phyloP scores from a whole-genome alignment of 2,329 filamentous ascomycete genomes.

The Neospermospora avenae region DNA sequence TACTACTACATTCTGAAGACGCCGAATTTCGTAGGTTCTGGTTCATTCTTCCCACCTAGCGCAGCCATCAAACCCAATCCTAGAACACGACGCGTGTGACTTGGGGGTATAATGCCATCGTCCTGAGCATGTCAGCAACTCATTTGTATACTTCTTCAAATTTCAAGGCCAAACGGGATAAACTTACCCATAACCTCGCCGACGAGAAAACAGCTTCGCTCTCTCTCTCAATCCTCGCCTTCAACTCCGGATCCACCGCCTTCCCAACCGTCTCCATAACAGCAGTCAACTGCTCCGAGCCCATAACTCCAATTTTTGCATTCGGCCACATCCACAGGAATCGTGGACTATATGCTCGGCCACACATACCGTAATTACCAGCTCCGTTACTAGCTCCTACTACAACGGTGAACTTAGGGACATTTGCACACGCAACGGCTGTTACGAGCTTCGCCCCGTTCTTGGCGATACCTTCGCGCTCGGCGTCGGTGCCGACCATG shows the following conservation, averaged over 20 bases:
- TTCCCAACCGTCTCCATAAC: constrained; percentile 96
- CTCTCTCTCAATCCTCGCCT: constrained; percentile 82
- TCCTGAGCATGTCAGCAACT: constrained; percentile 45
- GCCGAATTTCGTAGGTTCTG: constrained; percentile 66
- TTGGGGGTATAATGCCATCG: constrained; percentile 75
- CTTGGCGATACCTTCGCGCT: constrained; percentile 94
- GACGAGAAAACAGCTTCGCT: constrained; percentile 86
- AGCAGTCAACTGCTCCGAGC: constrained; percentile 80
- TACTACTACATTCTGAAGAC: constrained; percentile 72
- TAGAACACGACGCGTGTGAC: constrained; percentile 70
- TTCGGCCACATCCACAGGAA: constrained; percentile 98
- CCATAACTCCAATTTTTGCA: constrained; percentile 95
- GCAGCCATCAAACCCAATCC: constrained; percentile 71
- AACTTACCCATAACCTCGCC: constrained; percentile 74
- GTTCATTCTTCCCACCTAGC: constrained; percentile 62
- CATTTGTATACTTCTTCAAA: background rate
- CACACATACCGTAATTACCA: constrained; percentile 98
- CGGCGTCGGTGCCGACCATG: constrained; percentile 93
- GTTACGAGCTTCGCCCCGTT: constrained; percentile 97
- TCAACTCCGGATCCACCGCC: constrained; percentile 74
- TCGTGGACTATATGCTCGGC: constrained; percentile 84
- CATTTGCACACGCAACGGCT: constrained; percentile 87
- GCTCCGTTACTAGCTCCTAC: constrained; percentile 91
- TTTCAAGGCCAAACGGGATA: constrained; percentile 5
- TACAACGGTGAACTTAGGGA: constrained; percentile 95